Base-by-base conservation (phyloP, 2,329 filamentous ascomycete genomes). In the Pestalotiopsis sp. region DNA sequence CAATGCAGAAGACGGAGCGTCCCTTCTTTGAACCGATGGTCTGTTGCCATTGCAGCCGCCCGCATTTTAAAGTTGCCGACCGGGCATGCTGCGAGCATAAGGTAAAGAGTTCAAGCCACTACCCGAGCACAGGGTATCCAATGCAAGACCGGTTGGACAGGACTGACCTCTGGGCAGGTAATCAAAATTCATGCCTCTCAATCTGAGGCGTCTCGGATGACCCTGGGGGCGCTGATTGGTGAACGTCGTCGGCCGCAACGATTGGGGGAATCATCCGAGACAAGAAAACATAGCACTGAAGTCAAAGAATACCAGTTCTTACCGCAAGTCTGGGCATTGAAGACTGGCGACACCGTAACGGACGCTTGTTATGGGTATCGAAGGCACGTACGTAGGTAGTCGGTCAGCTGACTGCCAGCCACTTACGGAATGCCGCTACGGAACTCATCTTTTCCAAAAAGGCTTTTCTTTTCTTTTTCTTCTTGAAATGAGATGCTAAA, bases 61-160 rank as follows among this genome's bases (percentile, higher is more conserved):
- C 63, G 63, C 45, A 56, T 36, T 65, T 65, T 65, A 65, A 65
- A 49, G 63, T 65, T 65, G 41, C 17, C 36, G n/a, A 39, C 49
- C 49, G 63, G 63, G 45, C 23, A 45, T 45, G 38, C 20, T 25
- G 61, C 39, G 61, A 61, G 25, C 59, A n/a, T 36, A 64, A 45
- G n/a, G 31, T 23, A 59, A 23, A 59, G 23, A 59, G 38, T 64
- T 49, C 61, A 64, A 52, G 61, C 61, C 25, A 64, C 61, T 31
- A 52, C 39, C 61, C 41, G 61, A 45, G 61, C 61, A 45, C 4
- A 25, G 38, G 41, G 20, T 49, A 45, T 36, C n/a, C 61, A 49
- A 49, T 49, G 41, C 39, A 36, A 39, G 14, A 36, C 27, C 31
- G 12, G 39, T 25, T 65, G 17, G 25, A 58, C 36, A 31, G 27